Percentiles rank a stretch among this genome's conserved stretches.
These are phyloP conservation scores for Dryas integrifolia DNA, from an alignment of 331 rosid species.

Conservation along the genomic window DNA sequence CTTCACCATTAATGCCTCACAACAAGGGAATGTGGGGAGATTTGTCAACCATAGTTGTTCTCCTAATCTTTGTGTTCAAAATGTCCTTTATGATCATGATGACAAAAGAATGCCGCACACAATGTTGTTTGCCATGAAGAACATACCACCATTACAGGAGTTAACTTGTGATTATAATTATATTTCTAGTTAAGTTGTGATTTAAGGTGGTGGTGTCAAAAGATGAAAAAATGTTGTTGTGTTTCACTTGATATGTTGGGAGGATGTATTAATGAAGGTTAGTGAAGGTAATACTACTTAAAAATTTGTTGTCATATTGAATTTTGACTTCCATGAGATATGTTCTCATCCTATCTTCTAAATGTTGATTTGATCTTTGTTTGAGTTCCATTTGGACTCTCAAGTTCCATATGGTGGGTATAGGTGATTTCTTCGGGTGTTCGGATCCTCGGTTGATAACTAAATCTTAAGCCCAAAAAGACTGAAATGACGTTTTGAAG, in stretches of 20 bases:
- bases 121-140: conserved; percentile 39
- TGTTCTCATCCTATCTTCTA: no score
- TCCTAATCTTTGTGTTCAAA: conserved; percentile 39
- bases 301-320: no score
- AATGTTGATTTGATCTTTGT: no score
- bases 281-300: no score
- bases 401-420: no score
- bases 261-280: background rate
- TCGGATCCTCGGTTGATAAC: no score
- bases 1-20: conserved; percentile 32
- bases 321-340: no score
- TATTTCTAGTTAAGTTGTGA: background rate
- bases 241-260: background rate
- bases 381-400: no score
- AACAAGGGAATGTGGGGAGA: conserved; percentile 38
- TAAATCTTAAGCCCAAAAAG: no score
- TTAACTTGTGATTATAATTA: conserved; percentile 16
- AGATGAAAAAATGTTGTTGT: background rate
- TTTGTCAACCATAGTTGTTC: conserved; percentile 42
- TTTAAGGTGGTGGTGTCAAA: background rate
- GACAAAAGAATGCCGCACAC: conserved; percentile 34
- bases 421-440: no score
- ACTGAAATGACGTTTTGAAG: no score
- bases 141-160: conserved; percentile 38
- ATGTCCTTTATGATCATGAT: conserved; percentile 29